Conservation (phyloP, 306 rosid genomes). For the Macrotyloma uniflorum region DNA sequence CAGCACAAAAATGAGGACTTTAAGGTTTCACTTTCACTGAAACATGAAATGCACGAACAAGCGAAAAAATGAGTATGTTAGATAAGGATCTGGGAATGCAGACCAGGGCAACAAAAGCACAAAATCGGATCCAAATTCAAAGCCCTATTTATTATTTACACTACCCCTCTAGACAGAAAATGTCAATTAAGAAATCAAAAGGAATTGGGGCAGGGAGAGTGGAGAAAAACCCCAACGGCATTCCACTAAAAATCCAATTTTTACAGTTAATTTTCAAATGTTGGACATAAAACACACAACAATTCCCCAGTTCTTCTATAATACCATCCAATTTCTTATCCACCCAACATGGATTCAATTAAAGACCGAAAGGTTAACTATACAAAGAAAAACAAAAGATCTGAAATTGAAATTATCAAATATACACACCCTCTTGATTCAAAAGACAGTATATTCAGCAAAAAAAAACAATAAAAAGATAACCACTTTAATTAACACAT, state of each 20-base stretch:
- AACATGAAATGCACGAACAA: constrained; percentile 1
- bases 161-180: constrained; percentile 11
- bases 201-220: not conserved
- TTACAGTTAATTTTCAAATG: not conserved
- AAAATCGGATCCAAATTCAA: not conserved
- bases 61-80: not conserved
- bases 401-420: not conserved
- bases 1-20: constrained; percentile 11
- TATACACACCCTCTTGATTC: not conserved
- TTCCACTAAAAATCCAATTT: not conserved
- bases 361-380: not conserved
- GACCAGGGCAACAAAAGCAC: not conserved
- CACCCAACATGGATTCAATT: not conserved
- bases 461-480: constrained; percentile 18
- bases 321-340: not conserved
- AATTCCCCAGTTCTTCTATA: not conserved
- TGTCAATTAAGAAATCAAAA: not conserved
- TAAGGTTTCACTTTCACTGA: constrained; percentile 20
- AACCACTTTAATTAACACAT: constrained; percentile 19
- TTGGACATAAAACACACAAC: not conserved
- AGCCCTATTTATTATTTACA: not conserved
- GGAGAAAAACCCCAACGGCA: not conserved
- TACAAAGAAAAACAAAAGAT: constrained; percentile 2
- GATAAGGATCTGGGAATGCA: constrained; percentile 42
- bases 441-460: constrained; percentile 1